These are phyloP conservation scores for Komagataella ulmi DNA, from an alignment of 805 yeast species.

Conservation along the genomic window DNA sequence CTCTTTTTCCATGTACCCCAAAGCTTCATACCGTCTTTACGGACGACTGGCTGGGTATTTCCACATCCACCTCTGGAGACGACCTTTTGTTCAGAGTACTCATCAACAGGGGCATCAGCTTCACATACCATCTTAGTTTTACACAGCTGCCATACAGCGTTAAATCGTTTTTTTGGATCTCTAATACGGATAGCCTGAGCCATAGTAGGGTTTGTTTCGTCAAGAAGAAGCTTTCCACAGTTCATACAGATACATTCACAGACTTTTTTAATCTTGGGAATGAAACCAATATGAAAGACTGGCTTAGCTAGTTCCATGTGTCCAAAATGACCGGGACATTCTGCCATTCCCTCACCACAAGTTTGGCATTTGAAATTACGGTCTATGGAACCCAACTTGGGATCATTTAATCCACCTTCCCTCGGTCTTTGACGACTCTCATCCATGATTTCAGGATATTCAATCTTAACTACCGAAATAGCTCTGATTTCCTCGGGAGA, in stretches of 20 bases:
- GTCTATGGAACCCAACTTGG: slow-evolving; percentile 93
- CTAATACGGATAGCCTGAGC: slow-evolving; percentile 80
- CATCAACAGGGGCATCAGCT: slow-evolving; percentile 67
- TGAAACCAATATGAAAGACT: slow-evolving; percentile 93
- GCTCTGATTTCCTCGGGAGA: slow-evolving; percentile 98
- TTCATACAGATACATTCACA: slow-evolving; percentile 98
- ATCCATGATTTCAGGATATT: slow-evolving; percentile 99
- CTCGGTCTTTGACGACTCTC: slow-evolving; percentile 90
- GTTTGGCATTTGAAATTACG: slow-evolving; percentile 97
- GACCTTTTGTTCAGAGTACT: slow-evolving; percentile 19
- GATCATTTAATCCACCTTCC: slow-evolving; percentile 95
- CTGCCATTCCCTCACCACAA: slow-evolving; percentile 98
- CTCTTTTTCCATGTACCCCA: slow-evolving; percentile 98
- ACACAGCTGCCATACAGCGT: slow-evolving; percentile 91
- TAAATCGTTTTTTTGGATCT: slow-evolving; percentile 92
- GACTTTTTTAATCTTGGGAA: slow-evolving; percentile 85
- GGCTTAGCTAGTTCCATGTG: slow-evolving; percentile 98
- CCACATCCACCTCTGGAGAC: slow-evolving; percentile 91
- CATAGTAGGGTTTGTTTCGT: slow-evolving; percentile 57
- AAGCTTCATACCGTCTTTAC: slow-evolving; percentile 89
- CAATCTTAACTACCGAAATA: slow-evolving; percentile 94
- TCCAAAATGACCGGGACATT: slow-evolving; percentile 99
- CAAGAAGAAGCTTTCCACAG: slow-evolving; percentile 88
- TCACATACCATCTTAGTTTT: slow-evolving; percentile 93
- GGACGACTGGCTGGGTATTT: slow-evolving; percentile 86